phyloP scores from a whole-genome alignment of 495 filamentous ascomycete species.

The Penicillium samsonianum region DNA sequence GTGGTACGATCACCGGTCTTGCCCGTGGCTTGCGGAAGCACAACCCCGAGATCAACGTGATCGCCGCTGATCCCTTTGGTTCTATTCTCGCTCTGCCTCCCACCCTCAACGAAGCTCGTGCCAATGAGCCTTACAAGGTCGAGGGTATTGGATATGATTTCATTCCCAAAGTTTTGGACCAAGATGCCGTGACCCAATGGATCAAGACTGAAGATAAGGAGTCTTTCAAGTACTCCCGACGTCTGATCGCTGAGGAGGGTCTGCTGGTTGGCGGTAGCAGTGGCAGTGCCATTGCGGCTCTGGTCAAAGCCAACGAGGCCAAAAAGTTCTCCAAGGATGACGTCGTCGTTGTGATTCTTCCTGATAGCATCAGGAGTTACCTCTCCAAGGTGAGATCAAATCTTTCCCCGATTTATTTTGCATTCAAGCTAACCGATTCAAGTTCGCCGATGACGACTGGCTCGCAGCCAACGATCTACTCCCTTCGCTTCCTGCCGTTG shows the following conservation, averaged over 20 bases:
- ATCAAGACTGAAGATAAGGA: conserved; percentile 96
- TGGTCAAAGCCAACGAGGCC: conserved; percentile 77
- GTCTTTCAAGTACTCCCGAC: conserved; percentile 83
- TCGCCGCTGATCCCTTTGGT: conserved; percentile 89
- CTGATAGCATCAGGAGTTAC: conserved; percentile 96
- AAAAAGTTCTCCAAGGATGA: conserved; percentile 71
- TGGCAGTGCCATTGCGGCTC: conserved; percentile 87
- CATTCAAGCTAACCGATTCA: conserved; percentile 8
- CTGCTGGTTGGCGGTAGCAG: conserved; percentile 93
- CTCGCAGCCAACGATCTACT: conserved; percentile 91
- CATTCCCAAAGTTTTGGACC: conserved; percentile 89
- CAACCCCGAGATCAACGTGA: conserved; percentile 75
- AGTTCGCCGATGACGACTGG: conserved; percentile 98
- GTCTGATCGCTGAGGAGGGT: conserved; percentile 92
- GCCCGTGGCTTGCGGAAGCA: conserved; percentile 85
- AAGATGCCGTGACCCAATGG: conserved; percentile 82
- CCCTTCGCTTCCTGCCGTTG: conserved; percentile 54
- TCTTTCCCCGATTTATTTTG: not conserved
- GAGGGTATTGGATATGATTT: conserved; percentile 99
- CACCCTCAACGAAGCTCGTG: conserved; percentile 71
- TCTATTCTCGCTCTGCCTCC: conserved; percentile 83
- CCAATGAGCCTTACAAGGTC: conserved; percentile 89
- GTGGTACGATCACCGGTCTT: conserved; percentile 91
- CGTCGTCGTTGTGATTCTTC: conserved; percentile 84
- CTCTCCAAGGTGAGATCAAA: conserved; percentile 71